phyloP scores from a whole-genome alignment of 2,329 filamentous ascomycete genomes.

The Xylaria sp. region DNA sequence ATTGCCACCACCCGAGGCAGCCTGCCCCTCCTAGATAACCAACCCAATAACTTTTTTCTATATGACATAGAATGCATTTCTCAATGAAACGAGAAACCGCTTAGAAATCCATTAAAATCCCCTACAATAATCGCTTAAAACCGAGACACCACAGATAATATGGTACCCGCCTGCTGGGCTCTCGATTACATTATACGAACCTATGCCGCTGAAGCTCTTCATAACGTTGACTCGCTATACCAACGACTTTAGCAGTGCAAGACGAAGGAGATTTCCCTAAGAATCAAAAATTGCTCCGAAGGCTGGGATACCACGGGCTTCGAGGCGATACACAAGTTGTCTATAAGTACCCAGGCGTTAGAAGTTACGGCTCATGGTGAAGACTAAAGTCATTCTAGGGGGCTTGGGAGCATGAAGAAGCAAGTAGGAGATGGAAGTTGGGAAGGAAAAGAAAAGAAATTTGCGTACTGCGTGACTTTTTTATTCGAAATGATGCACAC shows the following conservation, averaged over 20 bases:
- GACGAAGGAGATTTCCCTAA: slow-evolving; percentile 13
- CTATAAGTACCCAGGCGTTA: slow-evolving; percentile 11
- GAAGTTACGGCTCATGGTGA: neutral
- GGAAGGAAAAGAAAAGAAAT: neutral
- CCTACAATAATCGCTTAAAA: neutral
- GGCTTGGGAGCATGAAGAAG: neutral
- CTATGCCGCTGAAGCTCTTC: neutral
- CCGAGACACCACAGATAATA: neutral
- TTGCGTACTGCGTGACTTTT: slow-evolving; percentile 63
- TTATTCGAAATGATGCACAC: slow-evolving; percentile 80
- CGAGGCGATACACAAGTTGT: slow-evolving; percentile 74
- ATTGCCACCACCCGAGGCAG: neutral
- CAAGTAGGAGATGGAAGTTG: neutral
- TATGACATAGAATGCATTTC: neutral
- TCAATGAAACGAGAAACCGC: neutral
- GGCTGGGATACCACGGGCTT: slow-evolving; percentile 71
- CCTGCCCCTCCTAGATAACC: neutral
- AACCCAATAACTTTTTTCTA: neutral
- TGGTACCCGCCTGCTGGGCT: neutral
- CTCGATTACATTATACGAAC: neutral
- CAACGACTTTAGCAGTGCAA: neutral
- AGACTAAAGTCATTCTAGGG: neutral
- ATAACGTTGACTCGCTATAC: neutral
- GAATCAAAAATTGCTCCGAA: slow-evolving; percentile 74
- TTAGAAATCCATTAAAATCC: slow-evolving; percentile 5